phyloP scores from a whole-genome alignment of 176 grass and related monocot genomes.

The Zea luxurians region DNA sequence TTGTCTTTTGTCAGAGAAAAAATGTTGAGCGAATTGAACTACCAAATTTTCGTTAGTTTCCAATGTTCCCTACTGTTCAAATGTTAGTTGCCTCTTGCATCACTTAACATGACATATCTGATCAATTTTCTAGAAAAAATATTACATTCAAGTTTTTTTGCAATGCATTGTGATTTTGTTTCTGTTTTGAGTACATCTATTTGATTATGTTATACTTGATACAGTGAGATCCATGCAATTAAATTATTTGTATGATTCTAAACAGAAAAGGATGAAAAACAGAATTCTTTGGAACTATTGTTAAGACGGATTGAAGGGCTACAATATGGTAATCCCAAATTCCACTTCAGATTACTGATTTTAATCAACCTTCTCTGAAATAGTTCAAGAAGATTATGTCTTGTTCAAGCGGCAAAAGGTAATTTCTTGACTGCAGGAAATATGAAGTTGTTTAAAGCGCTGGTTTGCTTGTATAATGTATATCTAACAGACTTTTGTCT shows the following conservation, averaged over 20 bases:
- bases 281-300: constrained; percentile 36
- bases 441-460: not conserved
- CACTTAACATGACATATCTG: not conserved
- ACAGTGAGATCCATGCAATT: not conserved
- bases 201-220: not conserved
- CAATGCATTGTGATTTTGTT: constrained; percentile 5
- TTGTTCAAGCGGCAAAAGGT: constrained; percentile 9
- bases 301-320: constrained; percentile 30
- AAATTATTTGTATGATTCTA: constrained; percentile 17
- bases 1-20: not conserved
- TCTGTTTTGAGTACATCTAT: constrained; percentile 4
- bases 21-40: not conserved
- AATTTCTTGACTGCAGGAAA: not conserved
- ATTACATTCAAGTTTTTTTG: not conserved
- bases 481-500: not conserved
- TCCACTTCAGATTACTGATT: constrained; percentile 12
- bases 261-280: constrained; percentile 48
- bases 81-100: not conserved
- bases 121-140: not conserved
- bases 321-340: constrained; percentile 37
- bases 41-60: not conserved
- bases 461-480: constrained; percentile 3
- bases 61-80: constrained; percentile 15
- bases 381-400: not conserved
- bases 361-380: not conserved